Evolutionary conservation across 306 rosid genomes (phyloP).

Genomic region (Argentina anserina): DNA sequence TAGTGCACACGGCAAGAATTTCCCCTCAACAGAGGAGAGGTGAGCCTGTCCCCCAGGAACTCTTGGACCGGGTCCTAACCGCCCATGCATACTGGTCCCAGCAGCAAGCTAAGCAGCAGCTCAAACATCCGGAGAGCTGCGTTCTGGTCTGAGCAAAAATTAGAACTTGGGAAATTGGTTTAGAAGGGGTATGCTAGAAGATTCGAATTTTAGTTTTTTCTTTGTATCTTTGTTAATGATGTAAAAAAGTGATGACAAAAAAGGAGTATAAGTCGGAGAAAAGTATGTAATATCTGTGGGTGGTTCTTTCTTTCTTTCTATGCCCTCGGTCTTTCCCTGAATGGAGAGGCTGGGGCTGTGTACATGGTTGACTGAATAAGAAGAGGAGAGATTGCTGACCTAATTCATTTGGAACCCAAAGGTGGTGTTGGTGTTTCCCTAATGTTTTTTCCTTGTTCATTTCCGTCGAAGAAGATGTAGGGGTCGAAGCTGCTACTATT

Average conservation of each 20-base stretch:
- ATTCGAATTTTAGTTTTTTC: slow-evolving; percentile 23
- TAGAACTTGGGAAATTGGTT: slow-evolving; percentile 6
- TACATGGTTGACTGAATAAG: slow-evolving; percentile 24
- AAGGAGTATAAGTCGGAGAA: slow-evolving; percentile 12
- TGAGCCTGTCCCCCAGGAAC: slow-evolving; percentile 89
- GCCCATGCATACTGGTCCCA: slow-evolving; percentile 88
- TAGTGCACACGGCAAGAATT: slow-evolving; percentile 89
- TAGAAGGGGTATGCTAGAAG: slow-evolving; percentile 18
- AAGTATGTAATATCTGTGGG: slow-evolving; percentile 19
- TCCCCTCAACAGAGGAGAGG: slow-evolving; percentile 94
- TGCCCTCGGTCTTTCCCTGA: slow-evolving; percentile 12
- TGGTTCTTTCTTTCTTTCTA: slow-evolving; percentile 4
- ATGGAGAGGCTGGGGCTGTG: slow-evolving; percentile 15
- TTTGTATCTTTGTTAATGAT: slow-evolving; percentile 31
- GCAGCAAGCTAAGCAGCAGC: slow-evolving; percentile 72
- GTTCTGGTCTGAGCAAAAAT: slow-evolving; percentile 37
- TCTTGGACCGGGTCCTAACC: slow-evolving; percentile 73
- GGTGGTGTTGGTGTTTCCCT: slow-evolving; percentile 19
- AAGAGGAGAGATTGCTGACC: slow-evolving; percentile 21
- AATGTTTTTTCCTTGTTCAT: neutral
- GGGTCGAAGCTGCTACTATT: slow-evolving; percentile 1
- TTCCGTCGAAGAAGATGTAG: neutral
- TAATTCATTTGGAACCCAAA: slow-evolving; percentile 24
- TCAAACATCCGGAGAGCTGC: slow-evolving; percentile 54
- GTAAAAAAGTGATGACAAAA: slow-evolving; percentile 23